A percentile compares a stretch with the other conserved stretches of the same genome.
These are phyloP conservation scores for Beauveria rudraprayagi DNA, from an alignment of 2,329 filamentous ascomycete species.

Conservation along the genomic window DNA sequence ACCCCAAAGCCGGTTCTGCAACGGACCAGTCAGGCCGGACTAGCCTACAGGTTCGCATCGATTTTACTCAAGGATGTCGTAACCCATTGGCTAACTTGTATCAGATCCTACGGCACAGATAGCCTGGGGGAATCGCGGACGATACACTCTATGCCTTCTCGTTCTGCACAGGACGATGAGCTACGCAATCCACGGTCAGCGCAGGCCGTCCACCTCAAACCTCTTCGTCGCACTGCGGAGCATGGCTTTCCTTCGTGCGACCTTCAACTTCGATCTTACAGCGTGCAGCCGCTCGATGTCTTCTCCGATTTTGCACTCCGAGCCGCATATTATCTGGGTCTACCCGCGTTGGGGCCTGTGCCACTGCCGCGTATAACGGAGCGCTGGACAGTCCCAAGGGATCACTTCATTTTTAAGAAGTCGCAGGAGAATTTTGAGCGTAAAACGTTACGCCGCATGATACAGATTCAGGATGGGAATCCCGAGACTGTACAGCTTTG, in stretches of 20 bases:
- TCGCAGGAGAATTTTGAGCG: constrained; percentile 96
- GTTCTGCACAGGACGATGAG: background rate
- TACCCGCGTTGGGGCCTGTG: constrained; percentile 78
- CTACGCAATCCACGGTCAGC: constrained; percentile 66
- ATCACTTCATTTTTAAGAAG: constrained; percentile 94
- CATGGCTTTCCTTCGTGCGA: constrained; percentile 81
- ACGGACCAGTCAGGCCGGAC: background rate
- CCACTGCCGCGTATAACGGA: constrained; percentile 81
- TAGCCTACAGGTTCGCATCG: background rate
- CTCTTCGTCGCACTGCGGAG: constrained; percentile 65
- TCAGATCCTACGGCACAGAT: background rate
- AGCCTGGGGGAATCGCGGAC: background rate
- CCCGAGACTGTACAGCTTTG: constrained; percentile 83
- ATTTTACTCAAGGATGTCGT: background rate
- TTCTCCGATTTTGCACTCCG: constrained; percentile 91
- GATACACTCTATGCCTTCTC: background rate
- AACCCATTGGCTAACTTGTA: background rate
- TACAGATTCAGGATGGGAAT: constrained; percentile 89
- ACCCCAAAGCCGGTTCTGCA: background rate
- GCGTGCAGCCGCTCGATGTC: constrained; percentile 81
- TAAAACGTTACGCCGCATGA: constrained; percentile 73
- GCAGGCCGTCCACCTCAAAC: constrained; percentile 78
- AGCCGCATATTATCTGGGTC: constrained; percentile 85
- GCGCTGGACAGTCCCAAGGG: constrained; percentile 86
- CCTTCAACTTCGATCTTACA: constrained; percentile 88